Evolutionary conservation across 2,329 filamentous ascomycete genomes (phyloP).

Genomic region (Seiridium cupressi): DNA sequence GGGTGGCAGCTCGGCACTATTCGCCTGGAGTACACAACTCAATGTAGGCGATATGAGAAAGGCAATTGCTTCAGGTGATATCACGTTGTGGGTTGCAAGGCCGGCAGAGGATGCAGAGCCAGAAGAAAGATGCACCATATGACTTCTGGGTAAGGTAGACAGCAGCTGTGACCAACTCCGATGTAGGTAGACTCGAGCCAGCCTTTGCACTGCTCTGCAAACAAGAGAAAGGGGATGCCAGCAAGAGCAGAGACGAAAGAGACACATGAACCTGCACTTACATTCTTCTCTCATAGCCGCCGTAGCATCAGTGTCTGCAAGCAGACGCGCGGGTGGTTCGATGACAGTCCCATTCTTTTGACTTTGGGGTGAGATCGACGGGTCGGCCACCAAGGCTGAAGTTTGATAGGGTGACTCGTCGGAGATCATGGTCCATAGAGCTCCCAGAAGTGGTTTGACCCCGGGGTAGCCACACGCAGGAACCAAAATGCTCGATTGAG

Average conservation of each 20-base stretch:
- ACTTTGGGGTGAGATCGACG: conserved; percentile 16
- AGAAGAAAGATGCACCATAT: no score
- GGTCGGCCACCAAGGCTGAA: conserved; percentile 18
- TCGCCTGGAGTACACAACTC: no score
- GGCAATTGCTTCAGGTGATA: not conserved
- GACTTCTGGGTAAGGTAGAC: no score
- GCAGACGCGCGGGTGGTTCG: not conserved
- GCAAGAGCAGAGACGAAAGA: no score
- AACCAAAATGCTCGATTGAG: not conserved
- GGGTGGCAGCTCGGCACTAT: no score
- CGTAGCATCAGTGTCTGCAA: conserved; percentile 9
- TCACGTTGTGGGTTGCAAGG: not conserved
- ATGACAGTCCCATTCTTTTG: conserved; percentile 10
- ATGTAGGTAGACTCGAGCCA: not conserved
- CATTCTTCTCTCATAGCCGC: conserved; percentile 2
- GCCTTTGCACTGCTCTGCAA: not conserved
- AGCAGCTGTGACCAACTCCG: not conserved
- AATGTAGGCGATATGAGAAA: not conserved
- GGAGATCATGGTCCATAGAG: not conserved
- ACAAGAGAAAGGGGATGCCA: not conserved
- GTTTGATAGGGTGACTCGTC: conserved; percentile 7
- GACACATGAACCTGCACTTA: not conserved
- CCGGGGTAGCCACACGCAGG: not conserved
- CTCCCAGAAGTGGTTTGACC: not conserved
- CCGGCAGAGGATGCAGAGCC: no score